These are phyloP conservation scores for Peronospora farinosa DNA, from an alignment of 352 stramenopile species.

Conservation along the genomic window DNA sequence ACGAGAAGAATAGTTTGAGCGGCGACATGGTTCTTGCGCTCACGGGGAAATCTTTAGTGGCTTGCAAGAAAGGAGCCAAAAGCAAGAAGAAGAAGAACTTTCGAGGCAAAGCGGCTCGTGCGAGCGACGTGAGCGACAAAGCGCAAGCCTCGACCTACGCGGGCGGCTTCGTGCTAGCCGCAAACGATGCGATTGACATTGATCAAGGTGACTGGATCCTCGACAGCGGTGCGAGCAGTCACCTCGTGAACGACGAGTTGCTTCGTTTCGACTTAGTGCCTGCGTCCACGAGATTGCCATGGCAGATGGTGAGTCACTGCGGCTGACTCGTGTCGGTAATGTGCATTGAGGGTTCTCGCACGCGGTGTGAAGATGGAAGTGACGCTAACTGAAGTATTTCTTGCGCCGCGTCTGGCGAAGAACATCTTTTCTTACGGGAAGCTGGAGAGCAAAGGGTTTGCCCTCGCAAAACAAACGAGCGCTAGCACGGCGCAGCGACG, in stretches of 20 bases:
- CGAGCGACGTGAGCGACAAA: background rate
- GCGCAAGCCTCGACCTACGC: too few species aligned
- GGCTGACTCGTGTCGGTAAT: background rate
- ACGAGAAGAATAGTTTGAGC: too few species aligned
- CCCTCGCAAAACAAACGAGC: background rate
- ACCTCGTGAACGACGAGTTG: background rate
- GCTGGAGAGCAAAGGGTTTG: background rate
- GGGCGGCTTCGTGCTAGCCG: too few species aligned
- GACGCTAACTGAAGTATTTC: background rate
- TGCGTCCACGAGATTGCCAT: background rate
- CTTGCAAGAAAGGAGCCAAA: too few species aligned
- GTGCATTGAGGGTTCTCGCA: background rate
- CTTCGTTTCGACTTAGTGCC: background rate
- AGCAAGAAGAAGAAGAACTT: too few species aligned
- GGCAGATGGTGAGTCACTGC: background rate
- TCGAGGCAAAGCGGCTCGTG: background rate
- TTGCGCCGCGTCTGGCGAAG: background rate
- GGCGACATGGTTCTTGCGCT: too few species aligned
- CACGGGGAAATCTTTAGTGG: too few species aligned
- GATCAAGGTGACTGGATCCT: too few species aligned
- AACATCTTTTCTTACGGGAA: conserved; percentile 1
- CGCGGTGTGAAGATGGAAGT: background rate
- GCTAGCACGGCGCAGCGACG: background rate
- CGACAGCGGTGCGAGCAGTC: too few species aligned
- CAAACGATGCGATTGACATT: too few species aligned